Conservation (phyloP, 108 stramenopile species). For the Conticribra guillardii region DNA sequence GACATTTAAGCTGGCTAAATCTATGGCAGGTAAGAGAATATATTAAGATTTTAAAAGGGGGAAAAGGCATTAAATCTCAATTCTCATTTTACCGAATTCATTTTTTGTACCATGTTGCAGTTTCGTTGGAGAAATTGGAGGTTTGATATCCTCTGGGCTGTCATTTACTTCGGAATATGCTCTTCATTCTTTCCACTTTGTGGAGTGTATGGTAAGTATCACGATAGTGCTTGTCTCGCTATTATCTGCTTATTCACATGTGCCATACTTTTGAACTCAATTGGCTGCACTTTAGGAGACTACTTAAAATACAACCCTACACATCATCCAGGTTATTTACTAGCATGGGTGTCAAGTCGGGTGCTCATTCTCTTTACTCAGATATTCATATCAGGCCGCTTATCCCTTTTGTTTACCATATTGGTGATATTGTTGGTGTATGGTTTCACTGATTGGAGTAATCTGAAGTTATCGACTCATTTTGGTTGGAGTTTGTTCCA, state of each 20-base stretch:
- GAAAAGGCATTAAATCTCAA: no score
- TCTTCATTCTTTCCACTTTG: conserved; percentile 68
- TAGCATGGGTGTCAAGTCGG: conserved; percentile 33
- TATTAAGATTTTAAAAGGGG: background rate
- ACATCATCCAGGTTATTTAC: conserved; percentile 22
- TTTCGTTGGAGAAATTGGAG: conserved; percentile 68
- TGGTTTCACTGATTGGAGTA: conserved; percentile 44
- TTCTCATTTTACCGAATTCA: no score
- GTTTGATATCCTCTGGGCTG: conserved; percentile 58
- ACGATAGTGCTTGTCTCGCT: background rate
- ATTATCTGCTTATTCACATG: background rate
- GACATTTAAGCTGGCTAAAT: conserved; percentile 56
- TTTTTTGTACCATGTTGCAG: no score
- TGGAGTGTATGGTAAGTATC: conserved; percentile 52
- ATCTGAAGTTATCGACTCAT: conserved; percentile 31
- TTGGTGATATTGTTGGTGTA: conserved; percentile 22
- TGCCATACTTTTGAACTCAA: no score
- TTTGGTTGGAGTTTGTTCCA: conserved; percentile 44
- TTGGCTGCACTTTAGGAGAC: conserved; percentile 26
- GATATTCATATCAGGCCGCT: conserved; percentile 49
- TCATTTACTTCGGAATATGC: conserved; percentile 53
- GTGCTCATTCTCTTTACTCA: conserved; percentile 35
- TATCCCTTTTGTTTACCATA: conserved; percentile 44
- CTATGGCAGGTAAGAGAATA: conserved; percentile 43
- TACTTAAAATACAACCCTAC: conserved; percentile 47